phyloP scores from a whole-genome alignment of 208 protist species.

The Kentomonas sorsogonicus region DNA sequence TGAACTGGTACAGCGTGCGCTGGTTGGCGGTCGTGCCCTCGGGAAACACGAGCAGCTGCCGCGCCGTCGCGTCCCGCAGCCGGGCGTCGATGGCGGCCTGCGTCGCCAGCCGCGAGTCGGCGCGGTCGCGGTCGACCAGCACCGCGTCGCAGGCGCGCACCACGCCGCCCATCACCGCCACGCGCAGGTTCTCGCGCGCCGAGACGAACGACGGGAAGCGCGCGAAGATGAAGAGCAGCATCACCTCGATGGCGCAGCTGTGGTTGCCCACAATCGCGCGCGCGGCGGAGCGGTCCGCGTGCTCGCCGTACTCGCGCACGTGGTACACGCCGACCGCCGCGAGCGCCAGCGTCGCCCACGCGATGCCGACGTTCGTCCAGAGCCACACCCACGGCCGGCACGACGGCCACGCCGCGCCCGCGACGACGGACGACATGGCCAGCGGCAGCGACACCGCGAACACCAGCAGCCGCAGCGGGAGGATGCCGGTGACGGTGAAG shows the following conservation, averaged over 20 bases:
- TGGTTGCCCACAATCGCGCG: conserved; percentile 80
- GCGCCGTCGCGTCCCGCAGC: conserved; percentile 37
- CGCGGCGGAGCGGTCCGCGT: conserved; percentile 40
- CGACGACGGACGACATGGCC: no score
- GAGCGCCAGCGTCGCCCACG: no score
- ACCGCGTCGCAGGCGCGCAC: conserved; percentile 49
- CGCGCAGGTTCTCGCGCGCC: conserved; percentile 57
- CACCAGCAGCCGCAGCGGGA: not conserved
- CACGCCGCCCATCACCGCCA: conserved; percentile 57
- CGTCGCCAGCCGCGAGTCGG: conserved; percentile 46
- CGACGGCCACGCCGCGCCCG: no score
- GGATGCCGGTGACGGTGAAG: conserved; percentile 62
- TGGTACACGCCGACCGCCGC: conserved; percentile 52
- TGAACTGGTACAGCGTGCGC: conserved; percentile 70
- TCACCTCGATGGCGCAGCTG: conserved; percentile 73
- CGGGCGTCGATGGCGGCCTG: conserved; percentile 46
- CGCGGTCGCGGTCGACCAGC: conserved; percentile 63
- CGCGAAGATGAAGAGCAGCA: conserved; percentile 48
- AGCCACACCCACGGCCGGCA: no score
- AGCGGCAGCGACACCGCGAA: no score
- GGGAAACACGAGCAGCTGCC: conserved; percentile 84
- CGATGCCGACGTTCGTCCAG: no score
- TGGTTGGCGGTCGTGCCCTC: conserved; percentile 85
- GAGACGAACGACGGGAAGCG: conserved; percentile 79
- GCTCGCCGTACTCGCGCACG: conserved; percentile 49